phyloP scores from a whole-genome alignment of 2,329 filamentous ascomycete species.

The Aspergillus japonicus region DNA sequence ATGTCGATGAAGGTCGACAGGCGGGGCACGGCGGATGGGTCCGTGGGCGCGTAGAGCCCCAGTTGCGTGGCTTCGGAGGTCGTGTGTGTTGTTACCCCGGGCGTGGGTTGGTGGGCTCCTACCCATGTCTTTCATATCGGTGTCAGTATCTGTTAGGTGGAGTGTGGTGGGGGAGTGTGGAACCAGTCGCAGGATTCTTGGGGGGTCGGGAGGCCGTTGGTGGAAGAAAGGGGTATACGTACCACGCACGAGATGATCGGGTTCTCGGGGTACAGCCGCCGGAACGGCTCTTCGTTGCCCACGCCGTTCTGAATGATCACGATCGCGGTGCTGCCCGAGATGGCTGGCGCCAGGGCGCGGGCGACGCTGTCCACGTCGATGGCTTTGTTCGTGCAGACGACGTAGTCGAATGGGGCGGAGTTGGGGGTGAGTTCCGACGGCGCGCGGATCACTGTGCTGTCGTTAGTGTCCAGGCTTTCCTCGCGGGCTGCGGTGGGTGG shows the following conservation, averaged over 20 bases:
- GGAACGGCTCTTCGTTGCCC: slow-evolving; percentile 43
- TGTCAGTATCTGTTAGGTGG: too few relatives aligned
- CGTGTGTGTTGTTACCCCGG: slow-evolving; percentile 52
- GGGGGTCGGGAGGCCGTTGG: too few relatives aligned
- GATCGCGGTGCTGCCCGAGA: slow-evolving; percentile 40
- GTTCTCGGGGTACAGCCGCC: slow-evolving; percentile 29
- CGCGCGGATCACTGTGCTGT: slow-evolving; percentile 37
- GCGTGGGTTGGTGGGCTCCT: slow-evolving; percentile 51
- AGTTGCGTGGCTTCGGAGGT: slow-evolving; percentile 57
- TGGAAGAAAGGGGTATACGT: slow-evolving; percentile 22
- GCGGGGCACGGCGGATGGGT: slow-evolving; percentile 7
- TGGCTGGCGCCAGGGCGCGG: slow-evolving; percentile 32
- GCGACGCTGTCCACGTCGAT: slow-evolving; percentile 44
- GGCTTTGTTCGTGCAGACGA: slow-evolving; percentile 44
- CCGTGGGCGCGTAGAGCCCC: slow-evolving; percentile 50
- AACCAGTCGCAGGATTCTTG: not conserved
- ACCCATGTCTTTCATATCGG: slow-evolving; percentile 40
- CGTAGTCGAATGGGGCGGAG: slow-evolving; percentile 29
- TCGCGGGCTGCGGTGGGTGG: not conserved
- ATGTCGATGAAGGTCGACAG: slow-evolving; percentile 46
- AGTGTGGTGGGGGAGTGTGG: not conserved
- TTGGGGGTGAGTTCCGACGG: slow-evolving; percentile 31
- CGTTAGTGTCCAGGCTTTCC: not conserved
- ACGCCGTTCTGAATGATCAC: slow-evolving; percentile 45
- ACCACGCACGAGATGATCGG: slow-evolving; percentile 45